phyloP scores from a whole-genome alignment of 2,329 filamentous ascomycete species.

The Nannizziopsis arthrosporioides region DNA sequence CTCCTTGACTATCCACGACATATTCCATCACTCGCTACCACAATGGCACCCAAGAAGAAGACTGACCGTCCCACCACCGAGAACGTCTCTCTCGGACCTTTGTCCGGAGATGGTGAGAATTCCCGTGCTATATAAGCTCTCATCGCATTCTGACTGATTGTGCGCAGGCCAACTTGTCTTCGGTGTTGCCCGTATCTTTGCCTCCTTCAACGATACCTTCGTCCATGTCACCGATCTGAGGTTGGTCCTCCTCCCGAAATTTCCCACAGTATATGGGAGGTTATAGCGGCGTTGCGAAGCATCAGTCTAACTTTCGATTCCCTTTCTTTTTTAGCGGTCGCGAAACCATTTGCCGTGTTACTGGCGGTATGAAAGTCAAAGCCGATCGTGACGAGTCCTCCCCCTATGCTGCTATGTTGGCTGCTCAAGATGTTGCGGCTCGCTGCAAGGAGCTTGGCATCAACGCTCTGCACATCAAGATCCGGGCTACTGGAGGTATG shows the following conservation, averaged over 20 bases:
- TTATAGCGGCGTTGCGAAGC: slow-evolving; percentile 39
- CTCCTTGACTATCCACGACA: slow-evolving; percentile 34
- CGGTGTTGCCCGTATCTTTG: slow-evolving; percentile 95
- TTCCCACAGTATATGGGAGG: not conserved
- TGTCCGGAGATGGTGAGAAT: slow-evolving; percentile 78
- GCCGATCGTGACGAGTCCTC: slow-evolving; percentile 99
- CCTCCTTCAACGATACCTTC: slow-evolving; percentile 86
- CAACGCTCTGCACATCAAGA: slow-evolving; percentile 99
- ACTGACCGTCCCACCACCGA: slow-evolving; percentile 68
- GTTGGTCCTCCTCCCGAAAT: slow-evolving; percentile 39
- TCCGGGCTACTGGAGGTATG: slow-evolving; percentile 94
- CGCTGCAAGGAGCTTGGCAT: slow-evolving; percentile 80
- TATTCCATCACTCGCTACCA: slow-evolving; percentile 39
- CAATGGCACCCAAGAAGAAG: slow-evolving; percentile 91
- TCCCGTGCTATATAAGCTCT: not conserved
- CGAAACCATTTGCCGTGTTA: slow-evolving; percentile 99
- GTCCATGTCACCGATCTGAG: slow-evolving; percentile 99
- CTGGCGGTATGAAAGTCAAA: slow-evolving; percentile 99
- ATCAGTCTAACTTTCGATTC: slow-evolving; percentile 11
- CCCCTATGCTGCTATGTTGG: slow-evolving; percentile 99
- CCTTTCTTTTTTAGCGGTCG: slow-evolving; percentile 66
- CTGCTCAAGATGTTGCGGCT: slow-evolving; percentile 91
- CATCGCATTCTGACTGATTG: slow-evolving; percentile 13
- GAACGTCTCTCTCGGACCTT: slow-evolving; percentile 97
- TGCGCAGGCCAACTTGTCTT: slow-evolving; percentile 82